These are phyloP conservation scores for Hemisphaericaspora nanyangensis DNA, from an alignment of 805 yeast species.

Conservation along the genomic window DNA sequence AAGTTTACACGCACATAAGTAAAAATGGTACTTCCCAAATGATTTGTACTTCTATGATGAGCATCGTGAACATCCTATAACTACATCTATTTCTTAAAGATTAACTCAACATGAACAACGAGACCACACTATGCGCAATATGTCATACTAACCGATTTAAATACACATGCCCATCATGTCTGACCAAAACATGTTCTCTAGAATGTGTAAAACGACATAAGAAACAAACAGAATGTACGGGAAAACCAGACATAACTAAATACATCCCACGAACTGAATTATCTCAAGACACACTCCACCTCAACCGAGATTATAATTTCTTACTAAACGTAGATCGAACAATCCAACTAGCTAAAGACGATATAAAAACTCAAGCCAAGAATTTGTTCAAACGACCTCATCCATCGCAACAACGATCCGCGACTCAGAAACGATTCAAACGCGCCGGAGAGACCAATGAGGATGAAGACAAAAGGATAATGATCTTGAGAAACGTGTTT, in stretches of 20 bases:
- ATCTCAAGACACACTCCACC: conserved; percentile 34
- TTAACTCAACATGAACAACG: conserved; percentile 1
- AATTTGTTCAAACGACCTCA: conserved; percentile 36
- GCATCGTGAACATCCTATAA: too few species aligned
- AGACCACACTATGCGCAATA: conserved; percentile 21
- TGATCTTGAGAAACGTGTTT: conserved; percentile 17
- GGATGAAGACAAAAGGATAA: conserved; percentile 20
- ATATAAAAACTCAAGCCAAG: conserved; percentile 38
- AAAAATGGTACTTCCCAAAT: neutral
- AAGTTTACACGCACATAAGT: neutral
- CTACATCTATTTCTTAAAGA: too few species aligned
- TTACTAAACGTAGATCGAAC: conserved; percentile 56
- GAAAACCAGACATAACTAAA: conserved; percentile 56
- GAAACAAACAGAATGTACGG: conserved; percentile 57
- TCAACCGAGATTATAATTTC: conserved; percentile 84
- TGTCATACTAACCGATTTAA: conserved; percentile 42
- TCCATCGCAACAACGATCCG: conserved; percentile 9
- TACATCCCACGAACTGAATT: conserved; percentile 52
- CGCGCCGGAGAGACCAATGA: conserved; percentile 11
- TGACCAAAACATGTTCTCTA: conserved; percentile 60
- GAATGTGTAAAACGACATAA: conserved; percentile 74
- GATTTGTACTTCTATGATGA: neutral
- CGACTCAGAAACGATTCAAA: conserved; percentile 19
- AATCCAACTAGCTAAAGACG: conserved; percentile 56
- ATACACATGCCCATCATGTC: conserved; percentile 82